A percentile compares a stretch with the other conserved stretches of the same genome.
Conservation (phyloP, 495 filamentous ascomycete genomes). For the Sabuloglossum arenarium region DNA sequence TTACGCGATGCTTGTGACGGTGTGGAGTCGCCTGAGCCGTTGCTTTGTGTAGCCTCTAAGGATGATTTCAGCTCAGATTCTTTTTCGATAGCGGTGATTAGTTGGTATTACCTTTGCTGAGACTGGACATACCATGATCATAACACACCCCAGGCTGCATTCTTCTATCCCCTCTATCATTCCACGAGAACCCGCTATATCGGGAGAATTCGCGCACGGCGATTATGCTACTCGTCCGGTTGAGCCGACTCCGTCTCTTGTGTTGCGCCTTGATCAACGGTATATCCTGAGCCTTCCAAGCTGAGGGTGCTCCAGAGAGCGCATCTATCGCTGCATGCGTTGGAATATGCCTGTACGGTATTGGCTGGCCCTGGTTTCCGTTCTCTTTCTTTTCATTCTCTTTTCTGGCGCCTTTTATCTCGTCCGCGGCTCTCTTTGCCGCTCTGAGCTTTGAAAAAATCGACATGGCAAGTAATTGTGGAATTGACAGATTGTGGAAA, state of each 20-base stretch:
- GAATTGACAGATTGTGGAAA: neutral
- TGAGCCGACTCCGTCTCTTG: neutral
- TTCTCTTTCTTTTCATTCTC: conserved; percentile 2
- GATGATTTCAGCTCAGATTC: neutral
- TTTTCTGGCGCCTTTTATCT: neutral
- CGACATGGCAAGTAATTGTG: conserved; percentile 6
- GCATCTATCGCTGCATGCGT: conserved; percentile 12
- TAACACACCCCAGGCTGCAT: neutral
- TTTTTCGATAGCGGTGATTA: neutral
- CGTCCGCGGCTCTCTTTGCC: conserved; percentile 1
- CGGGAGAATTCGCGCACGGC: neutral
- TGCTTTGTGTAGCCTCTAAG: neutral
- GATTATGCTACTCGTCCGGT: neutral
- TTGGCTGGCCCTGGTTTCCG: conserved; percentile 2
- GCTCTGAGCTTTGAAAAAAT: conserved; percentile 8
- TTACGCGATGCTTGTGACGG: neutral
- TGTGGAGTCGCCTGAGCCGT: neutral
- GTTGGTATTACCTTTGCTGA: neutral
- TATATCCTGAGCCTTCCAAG: neutral
- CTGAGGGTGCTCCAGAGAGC: conserved; percentile 1
- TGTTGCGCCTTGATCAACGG: neutral
- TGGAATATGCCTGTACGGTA: conserved; percentile 15
- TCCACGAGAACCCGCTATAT: neutral
- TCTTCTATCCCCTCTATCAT: neutral
- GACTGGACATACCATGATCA: neutral